Base-by-base conservation (phyloP, 805 yeast genomes). In the Yarrowia sp. region DNA sequence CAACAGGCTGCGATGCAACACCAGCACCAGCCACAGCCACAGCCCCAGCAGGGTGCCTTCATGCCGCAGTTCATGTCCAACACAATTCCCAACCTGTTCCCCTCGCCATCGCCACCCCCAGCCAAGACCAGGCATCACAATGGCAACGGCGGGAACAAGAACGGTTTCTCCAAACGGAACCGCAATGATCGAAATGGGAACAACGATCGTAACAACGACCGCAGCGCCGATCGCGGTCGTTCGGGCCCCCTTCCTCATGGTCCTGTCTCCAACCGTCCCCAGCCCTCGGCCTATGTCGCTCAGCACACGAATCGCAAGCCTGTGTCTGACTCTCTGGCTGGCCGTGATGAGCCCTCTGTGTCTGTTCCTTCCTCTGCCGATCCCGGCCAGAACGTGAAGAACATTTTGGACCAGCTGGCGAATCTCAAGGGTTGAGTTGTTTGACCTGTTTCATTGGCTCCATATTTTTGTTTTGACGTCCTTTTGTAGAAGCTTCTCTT, bases 1-100 rank as follows among this genome's bases (percentile, higher is more conserved):
- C 74, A 72, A 43, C 74, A 70, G 56, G 64, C 64, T 9, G 64
- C 50, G n/a, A 58, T 58, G 64, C 64, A 56, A 15, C 63, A 58
- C 17, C 60, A 53, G 34, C 49, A 24, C 36, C 52, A 40, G 40
- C 50, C 43, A 0, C 64, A 40, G 40, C 50, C 43, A 0, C 64
- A 56, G 19, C 46, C 34, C 12, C 61, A 20, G 44, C 46, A 34
- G 24, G 19, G 24, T 10, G 17, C 46, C 10, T 55, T 20, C 38
- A 55, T 55, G 61, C 46, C 46, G 6, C 61, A 20, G 61, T 55
- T 20, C 46, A 55, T 55, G 44, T 34, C 61, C 36, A 55, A 24
- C 46, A 24, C 43, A 10, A 19, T 55, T 3, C 61, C 61, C 36
- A 47, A 47, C 52, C 7, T 40, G 44, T 55, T 36, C 40, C 58